Percentiles rank a stretch among this genome's conserved stretches.
Conservation (phyloP, 192 early-diverging fungal genomes). For the Umbelopsis sp. region DNA sequence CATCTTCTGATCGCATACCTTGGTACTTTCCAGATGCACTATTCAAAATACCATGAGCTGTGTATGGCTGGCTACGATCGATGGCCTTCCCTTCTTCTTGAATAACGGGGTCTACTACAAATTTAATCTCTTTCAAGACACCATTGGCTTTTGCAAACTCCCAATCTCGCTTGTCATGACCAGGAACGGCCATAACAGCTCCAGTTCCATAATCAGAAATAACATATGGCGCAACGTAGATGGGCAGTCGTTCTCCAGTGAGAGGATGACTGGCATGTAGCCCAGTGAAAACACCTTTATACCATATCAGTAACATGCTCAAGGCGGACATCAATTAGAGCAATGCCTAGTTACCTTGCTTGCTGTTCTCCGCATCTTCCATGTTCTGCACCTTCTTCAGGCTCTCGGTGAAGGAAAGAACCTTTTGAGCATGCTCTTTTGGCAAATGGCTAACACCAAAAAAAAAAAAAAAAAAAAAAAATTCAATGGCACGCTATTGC, state of each 20-base stretch:
- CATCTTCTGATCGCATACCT: constrained; percentile 63
- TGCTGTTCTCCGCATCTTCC: constrained; percentile 39
- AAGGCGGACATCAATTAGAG: not conserved
- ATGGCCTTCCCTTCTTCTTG: constrained; percentile 15
- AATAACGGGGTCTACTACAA: constrained; percentile 49
- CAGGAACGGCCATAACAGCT: constrained; percentile 87
- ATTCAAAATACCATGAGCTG: constrained; percentile 61
- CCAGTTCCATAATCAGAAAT: constrained; percentile 78
- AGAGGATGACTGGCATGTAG: constrained; percentile 68
- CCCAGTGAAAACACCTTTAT: constrained; percentile 61
- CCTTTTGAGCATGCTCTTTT: constrained; percentile 24
- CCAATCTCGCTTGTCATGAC: constrained; percentile 76
- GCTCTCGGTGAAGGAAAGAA: constrained; percentile 31
- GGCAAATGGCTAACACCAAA: constrained; percentile 18
- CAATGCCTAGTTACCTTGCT: constrained; percentile 17
- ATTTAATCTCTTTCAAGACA: constrained; percentile 47
- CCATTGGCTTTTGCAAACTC: constrained; percentile 63
- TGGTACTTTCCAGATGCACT: constrained; percentile 57
- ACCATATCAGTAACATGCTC: not conserved
- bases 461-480: too few species aligned
- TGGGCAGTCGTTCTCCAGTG: constrained; percentile 56
- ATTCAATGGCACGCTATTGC: too few species aligned
- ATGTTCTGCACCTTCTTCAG: constrained; percentile 33
- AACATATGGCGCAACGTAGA: constrained; percentile 78
- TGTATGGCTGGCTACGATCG: constrained; percentile 34